Evolutionary conservation across 202 grass and related monocot species (phyloP).

Genomic region (Sporobolus alterniflorus): DNA sequence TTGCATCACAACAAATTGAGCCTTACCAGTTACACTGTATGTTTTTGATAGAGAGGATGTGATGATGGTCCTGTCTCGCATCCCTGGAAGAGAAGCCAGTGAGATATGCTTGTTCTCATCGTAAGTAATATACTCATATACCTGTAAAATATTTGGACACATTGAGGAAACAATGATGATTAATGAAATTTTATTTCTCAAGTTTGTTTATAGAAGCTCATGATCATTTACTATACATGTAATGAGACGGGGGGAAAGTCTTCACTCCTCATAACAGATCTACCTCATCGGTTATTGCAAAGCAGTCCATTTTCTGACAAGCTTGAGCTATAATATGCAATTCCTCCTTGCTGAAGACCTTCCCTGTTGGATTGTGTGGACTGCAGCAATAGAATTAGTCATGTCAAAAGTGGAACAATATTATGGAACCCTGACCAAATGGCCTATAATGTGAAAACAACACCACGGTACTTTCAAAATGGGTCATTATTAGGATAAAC

Average conservation of each 20-base stretch:
- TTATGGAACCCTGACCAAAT: not conserved
- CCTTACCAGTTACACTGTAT: conserved; percentile 69
- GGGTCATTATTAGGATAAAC: not conserved
- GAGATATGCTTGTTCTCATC: conserved; percentile 79
- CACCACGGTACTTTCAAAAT: not conserved
- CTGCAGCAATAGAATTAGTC: conserved; percentile 49
- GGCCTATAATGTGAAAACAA: not conserved
- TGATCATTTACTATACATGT: not conserved
- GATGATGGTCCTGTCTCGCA: conserved; percentile 91
- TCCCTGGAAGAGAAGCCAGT: conserved; percentile 79
- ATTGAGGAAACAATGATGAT: not conserved
- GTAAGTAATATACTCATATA: conserved; percentile 95
- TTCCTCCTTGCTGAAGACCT: conserved; percentile 82
- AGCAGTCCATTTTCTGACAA: conserved; percentile 77
- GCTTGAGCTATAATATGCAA: conserved; percentile 69
- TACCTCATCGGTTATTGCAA: conserved; percentile 99
- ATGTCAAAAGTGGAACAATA: conserved; percentile 5
- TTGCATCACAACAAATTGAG: not conserved
- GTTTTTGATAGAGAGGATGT: conserved; percentile 93
- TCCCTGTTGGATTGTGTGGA: conserved; percentile 95
- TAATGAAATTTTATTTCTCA: conserved; percentile 12
- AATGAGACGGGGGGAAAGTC: not conserved
- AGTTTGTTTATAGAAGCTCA: not conserved
- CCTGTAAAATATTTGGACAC: conserved; percentile 53
- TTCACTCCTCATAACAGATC: not conserved